phyloP scores from a whole-genome alignment of 106 monocot genomes.

The Dendrobium nobile region DNA sequence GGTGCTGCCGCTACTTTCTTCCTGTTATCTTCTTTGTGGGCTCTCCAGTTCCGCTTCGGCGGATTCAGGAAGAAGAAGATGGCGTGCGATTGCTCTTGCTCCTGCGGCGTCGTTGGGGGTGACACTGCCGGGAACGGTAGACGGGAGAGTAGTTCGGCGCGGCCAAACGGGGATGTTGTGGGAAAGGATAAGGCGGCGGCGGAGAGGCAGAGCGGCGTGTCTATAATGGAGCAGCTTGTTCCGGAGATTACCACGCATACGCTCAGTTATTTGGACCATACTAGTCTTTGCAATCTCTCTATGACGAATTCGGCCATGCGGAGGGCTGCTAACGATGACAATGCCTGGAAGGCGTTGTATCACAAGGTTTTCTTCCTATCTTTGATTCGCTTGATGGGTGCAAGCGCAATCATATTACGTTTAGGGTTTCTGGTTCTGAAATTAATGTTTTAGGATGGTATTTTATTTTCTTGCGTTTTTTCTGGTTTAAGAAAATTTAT shows the following conservation, averaged over 20 bases:
- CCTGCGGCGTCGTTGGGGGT: slow-evolving; percentile 9
- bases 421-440: neutral
- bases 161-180: slow-evolving; percentile 11
- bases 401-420: neutral
- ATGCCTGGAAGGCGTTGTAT: slow-evolving; percentile 60
- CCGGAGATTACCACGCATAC: slow-evolving; percentile 63
- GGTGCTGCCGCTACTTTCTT: slow-evolving; percentile 6
- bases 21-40: slow-evolving; percentile 9
- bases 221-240: slow-evolving; percentile 72
- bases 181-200: slow-evolving; percentile 20
- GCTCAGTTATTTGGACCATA: slow-evolving; percentile 54
- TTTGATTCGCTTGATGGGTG: neutral
- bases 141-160: neutral
- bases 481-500: neutral
- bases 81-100: slow-evolving; percentile 11
- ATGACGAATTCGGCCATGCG: slow-evolving; percentile 67
- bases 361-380: slow-evolving; percentile 24
- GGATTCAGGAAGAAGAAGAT: slow-evolving; percentile 1
- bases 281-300: slow-evolving; percentile 50
- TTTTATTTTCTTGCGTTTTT: neutral
- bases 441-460: neutral
- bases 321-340: slow-evolving; percentile 61
- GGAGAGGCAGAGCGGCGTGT: slow-evolving; percentile 28
- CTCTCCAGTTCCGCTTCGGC: neutral
- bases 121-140: neutral